Evolutionary conservation across 768 basidiomycete genomes (phyloP), one percentile per base, ranked within the genome.

Genomic region (Boletus pseudo-olivaceus): DNA sequence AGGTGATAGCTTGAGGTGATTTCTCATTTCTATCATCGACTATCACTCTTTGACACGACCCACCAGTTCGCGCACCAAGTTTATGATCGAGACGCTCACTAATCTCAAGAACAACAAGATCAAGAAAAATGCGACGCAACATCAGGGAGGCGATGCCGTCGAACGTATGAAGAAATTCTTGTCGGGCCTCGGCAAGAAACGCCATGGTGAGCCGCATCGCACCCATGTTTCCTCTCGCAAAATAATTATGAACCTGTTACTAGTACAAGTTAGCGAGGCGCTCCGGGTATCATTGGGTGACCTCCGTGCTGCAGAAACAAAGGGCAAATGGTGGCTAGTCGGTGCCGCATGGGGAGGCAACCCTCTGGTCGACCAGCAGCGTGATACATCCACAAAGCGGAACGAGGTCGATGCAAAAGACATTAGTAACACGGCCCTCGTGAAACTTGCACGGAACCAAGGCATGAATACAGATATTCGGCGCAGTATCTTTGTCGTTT

Each of bases 401-500:
- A 51, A 61, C 49, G 63, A 70, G 41, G 64, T 69, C 39, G 62
- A 59, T 17, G 61, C 58, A 9, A 68, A 68, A 41, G 72, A 73
- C 39, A 62, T 66, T 5, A 62, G 65, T 29, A 65, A 72, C 44
- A 76, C 72, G 41, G 67, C 74, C 5, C 74, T 98, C 32, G 59
- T 87, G 37, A 87, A 85, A 61, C 78, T 98, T n/a, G 96, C 97
- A 5, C 80, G 84, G 60, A 88, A 85, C 66, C 97, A 99, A 68
- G 97, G 97, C 20, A 98, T 99, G 96, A 99, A 99, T 66, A 98
- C 95, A 2, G 97, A 98, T 62, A 87, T 98, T 37, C 81, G 96
- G 35, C 78, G 93, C 57, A 87, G 88, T 51, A 85, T 98, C 49
- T 99, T 99, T 65, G 84, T 94, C 15, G 88, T 95, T 12, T 73